Base-by-base conservation (phyloP, 352 stramenopile genomes). In the Discostella stelligera region DNA sequence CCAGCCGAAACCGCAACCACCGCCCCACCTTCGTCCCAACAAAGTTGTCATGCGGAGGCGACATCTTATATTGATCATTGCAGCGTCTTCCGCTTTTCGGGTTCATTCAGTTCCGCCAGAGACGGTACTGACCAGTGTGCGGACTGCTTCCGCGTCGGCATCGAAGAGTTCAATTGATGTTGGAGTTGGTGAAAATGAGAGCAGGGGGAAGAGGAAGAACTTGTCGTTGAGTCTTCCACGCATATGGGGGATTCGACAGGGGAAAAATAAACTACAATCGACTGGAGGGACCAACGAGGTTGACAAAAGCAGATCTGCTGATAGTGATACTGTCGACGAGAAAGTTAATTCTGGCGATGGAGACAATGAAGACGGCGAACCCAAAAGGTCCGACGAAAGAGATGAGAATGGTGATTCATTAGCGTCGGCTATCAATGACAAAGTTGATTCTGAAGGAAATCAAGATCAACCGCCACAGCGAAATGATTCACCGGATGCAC, bases 181-280 rank as follows among this genome's bases (percentile, higher is more conserved):
- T 44, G 37, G 7, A 14, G 37, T 44, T 44, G 13, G 41, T 63
- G 55, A 8, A 49, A 37, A 65, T 53, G 56, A 3, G 39, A 53
- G 32, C 56, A 65, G 50, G 16, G 37, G 7, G 20, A 65, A 49
- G 37, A 37, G 23, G 32, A 5, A 14, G 18, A 63, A 63, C 23
- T 49, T 27, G 30, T 32, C 23, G 39, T 53, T 65, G 56, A 50
- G 56, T 20, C 50, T 65, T 50, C 56, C 56, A 52, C 50, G 50
- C 5, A 52, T 53, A 53, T 65, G 56, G 56, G 56, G 56, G 3
- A 30, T 30, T 20, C 56, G 48, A 65, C 27, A 46, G 18, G 13
- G 7, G 13, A 52, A 65, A 14, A 65, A 65, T 16, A 49, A 65
- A 52, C 18, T 32, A 53, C 13, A 53, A 52, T 65, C 56, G 48